These are phyloP conservation scores for Schizosaccharomyces osmophilus DNA, from an alignment of 805 yeast genomes.

Conservation along the genomic window DNA sequence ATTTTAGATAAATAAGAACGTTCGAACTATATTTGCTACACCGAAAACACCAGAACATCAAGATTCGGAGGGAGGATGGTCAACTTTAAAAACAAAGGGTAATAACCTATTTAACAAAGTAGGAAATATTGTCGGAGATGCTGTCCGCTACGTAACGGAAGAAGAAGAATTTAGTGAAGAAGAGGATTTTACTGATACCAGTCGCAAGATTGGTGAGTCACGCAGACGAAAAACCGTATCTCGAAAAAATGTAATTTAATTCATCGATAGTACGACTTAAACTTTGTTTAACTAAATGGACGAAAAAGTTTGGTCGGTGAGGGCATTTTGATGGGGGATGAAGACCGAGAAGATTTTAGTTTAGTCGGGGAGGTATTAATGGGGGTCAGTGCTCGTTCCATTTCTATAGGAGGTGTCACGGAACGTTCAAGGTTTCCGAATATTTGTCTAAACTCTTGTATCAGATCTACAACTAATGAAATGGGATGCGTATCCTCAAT, in stretches of 20 bases:
- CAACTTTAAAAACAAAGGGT: neutral
- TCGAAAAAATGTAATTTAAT: neutral
- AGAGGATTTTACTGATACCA: neutral
- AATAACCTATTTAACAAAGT: neutral
- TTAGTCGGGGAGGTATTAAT: neutral
- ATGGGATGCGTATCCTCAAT: neutral
- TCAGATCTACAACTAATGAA: neutral
- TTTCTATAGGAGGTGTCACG: neutral
- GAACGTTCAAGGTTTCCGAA: neutral
- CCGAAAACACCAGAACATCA: neutral
- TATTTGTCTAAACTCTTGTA: neutral
- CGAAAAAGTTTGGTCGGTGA: neutral
- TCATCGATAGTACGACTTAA: no score
- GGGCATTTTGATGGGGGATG: neutral
- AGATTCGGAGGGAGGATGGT: neutral
- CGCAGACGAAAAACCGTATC: neutral
- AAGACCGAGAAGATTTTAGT: neutral
- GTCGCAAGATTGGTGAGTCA: neutral
- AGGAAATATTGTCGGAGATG: neutral
- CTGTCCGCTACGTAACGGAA: neutral
- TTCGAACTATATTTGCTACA: neutral
- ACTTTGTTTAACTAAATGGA: neutral
- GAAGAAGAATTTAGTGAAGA: neutral
- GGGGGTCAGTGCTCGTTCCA: neutral
- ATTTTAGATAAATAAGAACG: neutral